A percentile compares a stretch with the other conserved stretches of the same genome.
phyloP scores from a whole-genome alignment of 495 filamentous ascomycete species.

The Acidiella bohemica region DNA sequence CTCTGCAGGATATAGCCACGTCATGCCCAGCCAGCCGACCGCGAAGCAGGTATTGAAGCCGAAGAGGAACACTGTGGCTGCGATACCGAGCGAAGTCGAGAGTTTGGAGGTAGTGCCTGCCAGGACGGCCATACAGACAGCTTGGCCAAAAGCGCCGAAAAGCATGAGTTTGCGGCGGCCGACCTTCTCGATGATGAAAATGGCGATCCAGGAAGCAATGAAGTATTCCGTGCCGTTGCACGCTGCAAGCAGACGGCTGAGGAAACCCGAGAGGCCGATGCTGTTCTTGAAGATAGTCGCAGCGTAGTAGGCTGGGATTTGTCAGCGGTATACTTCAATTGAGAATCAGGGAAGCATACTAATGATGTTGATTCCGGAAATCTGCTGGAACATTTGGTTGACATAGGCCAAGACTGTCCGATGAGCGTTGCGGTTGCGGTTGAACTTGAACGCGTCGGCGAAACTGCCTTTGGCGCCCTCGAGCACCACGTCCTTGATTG shows the following conservation, averaged over 20 bases:
- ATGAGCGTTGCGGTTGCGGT: slow-evolving; percentile 60
- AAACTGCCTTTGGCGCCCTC: slow-evolving; percentile 57
- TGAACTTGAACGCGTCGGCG: slow-evolving; percentile 57
- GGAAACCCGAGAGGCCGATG: slow-evolving; percentile 34
- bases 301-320: slow-evolving; percentile 45
- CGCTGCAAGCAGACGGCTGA: slow-evolving; percentile 30
- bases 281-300: slow-evolving; percentile 47
- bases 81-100: slow-evolving; percentile 26
- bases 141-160: slow-evolving; percentile 38
- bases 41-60: slow-evolving; percentile 50
- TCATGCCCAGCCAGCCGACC: slow-evolving; percentile 41
- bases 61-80: slow-evolving; percentile 42
- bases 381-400: slow-evolving; percentile 71
- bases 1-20: slow-evolving; percentile 36
- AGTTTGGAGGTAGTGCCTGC: slow-evolving; percentile 24
- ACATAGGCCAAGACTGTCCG: slow-evolving; percentile 56
- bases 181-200: slow-evolving; percentile 40
- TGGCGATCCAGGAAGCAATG: slow-evolving; percentile 35
- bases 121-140: slow-evolving; percentile 36
- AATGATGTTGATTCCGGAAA: slow-evolving; percentile 49
- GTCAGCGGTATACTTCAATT: too few relatives aligned
- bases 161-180: slow-evolving; percentile 44
- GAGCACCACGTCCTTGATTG: slow-evolving; percentile 62
- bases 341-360: too few relatives aligned
- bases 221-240: slow-evolving; percentile 40